phyloP scores from a whole-genome alignment of 495 filamentous ascomycete species.

The Aspergillus heteromorphus region DNA sequence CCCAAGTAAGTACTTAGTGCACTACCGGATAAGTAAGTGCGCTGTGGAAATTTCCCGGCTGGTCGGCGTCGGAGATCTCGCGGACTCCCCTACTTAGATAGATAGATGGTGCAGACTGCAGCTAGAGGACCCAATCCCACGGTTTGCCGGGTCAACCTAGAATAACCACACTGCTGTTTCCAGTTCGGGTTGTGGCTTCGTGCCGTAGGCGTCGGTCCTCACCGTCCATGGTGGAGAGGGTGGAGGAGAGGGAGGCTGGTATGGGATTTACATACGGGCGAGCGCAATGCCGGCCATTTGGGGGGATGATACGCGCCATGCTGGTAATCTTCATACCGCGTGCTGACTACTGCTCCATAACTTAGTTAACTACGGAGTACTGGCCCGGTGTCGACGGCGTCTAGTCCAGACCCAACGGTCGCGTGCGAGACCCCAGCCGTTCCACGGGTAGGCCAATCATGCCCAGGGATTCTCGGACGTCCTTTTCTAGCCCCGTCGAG shows the following conservation, averaged over 20 bases:
- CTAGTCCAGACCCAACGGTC: slow-evolving; percentile 11
- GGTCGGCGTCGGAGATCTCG: slow-evolving; percentile 2
- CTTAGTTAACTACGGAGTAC: no score
- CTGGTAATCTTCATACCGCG: neutral
- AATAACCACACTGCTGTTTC: neutral
- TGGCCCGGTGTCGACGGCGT: slow-evolving; percentile 1
- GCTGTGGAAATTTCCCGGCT: neutral
- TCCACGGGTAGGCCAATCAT: slow-evolving; percentile 3
- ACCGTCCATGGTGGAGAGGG: neutral
- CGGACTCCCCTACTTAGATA: neutral
- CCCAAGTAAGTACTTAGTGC: no score
- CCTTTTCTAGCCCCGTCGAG: neutral
- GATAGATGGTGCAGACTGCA: no score
- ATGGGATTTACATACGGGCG: neutral
- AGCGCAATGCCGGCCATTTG: neutral
- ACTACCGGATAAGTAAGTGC: neutral
- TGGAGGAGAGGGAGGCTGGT: neutral
- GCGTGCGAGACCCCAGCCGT: slow-evolving; percentile 3
- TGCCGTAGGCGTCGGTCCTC: neutral
- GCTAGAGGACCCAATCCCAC: slow-evolving; percentile 6
- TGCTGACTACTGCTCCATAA: neutral
- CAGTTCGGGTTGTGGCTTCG: neutral
- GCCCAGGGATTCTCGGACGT: neutral
- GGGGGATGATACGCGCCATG: neutral
- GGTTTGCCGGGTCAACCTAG: slow-evolving; percentile 1